Evolutionary conservation across 768 basidiomycete genomes (phyloP), one percentile per base, ranked within the genome.

Genomic region (Tulasnella sp.): DNA sequence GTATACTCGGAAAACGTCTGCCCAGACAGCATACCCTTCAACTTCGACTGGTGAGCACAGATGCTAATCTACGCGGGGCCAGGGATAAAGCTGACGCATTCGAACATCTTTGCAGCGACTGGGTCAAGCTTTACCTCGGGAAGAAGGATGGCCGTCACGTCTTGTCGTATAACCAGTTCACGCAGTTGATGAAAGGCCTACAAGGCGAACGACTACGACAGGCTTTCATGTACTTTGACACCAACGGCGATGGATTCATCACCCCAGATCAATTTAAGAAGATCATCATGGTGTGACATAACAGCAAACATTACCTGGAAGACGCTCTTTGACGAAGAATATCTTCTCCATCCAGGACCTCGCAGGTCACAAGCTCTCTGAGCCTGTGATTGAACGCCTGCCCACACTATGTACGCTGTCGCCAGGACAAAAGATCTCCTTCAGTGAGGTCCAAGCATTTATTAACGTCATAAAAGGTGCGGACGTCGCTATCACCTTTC

Each of bases 131-230:
- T 65, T 94, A 97, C 72, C 77, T 98, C 43, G 96, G 96, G 60
- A 89, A 90, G 75, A 85, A 84, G 73, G 87, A 92, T 63, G 93
- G 88, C 48, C 75, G 83, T 41, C 92, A 92, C 68, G 91, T 93
- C 60, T 76, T 96, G 58, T 91, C 91, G 73, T 96, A 93, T 74
- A 87, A 87, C 69, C 93, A 98, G 72, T 98, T 98, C 73, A 96
- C 92, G 29, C 93, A 97, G 73, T 74, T 98, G 61, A 96, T 99
- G 91, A 98, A 97, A 72, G 94, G 92, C 44, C 79, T 97, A 58
- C 96, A 97, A 74, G 96, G 93, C 67, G 96, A 99, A 73, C 84
- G 96, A 30, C 76, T 99, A 56, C 87, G 96, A 62, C 96, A 99
- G 73, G 87, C 92, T 24, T 99, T 98, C 77, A 87, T 82, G 73